These are phyloP conservation scores for Monotropa hypopitys DNA, from an alignment of 179 eudicot species.

Conservation along the genomic window DNA sequence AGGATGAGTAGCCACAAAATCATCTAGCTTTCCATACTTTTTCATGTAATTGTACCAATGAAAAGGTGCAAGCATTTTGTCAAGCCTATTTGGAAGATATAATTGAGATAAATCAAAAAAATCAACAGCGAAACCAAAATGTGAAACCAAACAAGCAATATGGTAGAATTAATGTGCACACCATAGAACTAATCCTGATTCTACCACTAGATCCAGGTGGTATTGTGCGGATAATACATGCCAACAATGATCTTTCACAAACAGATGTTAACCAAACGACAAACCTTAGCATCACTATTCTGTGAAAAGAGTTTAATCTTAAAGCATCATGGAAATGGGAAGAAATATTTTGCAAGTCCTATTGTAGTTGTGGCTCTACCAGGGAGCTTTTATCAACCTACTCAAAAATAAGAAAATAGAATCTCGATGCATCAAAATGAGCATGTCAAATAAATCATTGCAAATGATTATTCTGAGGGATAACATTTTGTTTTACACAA, in stretches of 20 bases:
- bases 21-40: conserved; percentile 90
- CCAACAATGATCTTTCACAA: conserved; percentile 53
- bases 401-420: conserved; percentile 26
- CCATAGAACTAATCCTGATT: conserved; percentile 91
- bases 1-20: conserved; percentile 82
- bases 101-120: not conserved
- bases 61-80: conserved; percentile 94
- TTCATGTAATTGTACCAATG: conserved; percentile 96
- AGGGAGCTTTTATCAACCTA: conserved; percentile 34
- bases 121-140: conserved; percentile 1
- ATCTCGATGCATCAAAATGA: not conserved
- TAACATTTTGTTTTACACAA: not conserved
- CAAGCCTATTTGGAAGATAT: conserved; percentile 95
- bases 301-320: conserved; percentile 45
- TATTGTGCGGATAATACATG: conserved; percentile 80
- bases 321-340: conserved; percentile 73
- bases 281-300: conserved; percentile 47
- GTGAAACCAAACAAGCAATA: not conserved
- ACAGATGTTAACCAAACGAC: not conserved
- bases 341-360: conserved; percentile 62
- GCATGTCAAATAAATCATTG: not conserved
- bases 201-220: conserved; percentile 86
- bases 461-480: not conserved
- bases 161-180: conserved; percentile 8
- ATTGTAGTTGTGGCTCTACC: conserved; percentile 35